A percentile compares a stretch with the other conserved stretches of the same genome.
These are phyloP conservation scores for Diophrys sp. DNA, from an alignment of 73 alveolate species.

Conservation along the genomic window DNA sequence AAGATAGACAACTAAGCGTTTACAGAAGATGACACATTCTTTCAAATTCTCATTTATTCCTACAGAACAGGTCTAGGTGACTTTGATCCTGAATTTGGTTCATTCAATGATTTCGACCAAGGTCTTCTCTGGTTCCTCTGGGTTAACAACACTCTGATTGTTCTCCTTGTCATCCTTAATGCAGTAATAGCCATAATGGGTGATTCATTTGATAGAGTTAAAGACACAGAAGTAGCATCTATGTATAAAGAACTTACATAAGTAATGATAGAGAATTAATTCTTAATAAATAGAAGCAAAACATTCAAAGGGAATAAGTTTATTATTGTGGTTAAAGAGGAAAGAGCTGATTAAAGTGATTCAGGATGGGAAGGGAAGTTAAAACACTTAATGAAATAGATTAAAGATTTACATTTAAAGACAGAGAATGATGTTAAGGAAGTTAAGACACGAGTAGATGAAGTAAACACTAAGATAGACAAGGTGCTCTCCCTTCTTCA, in stretches of 20 bases:
- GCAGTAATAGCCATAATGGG: conserved; percentile 33
- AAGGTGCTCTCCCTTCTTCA: too few relatives aligned
- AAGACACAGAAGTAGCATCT: neutral
- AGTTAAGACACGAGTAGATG: too few relatives aligned
- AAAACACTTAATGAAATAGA: neutral
- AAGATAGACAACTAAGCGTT: too few relatives aligned
- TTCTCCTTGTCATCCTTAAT: conserved; percentile 24
- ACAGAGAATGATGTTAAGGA: too few relatives aligned
- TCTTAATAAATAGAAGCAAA: neutral
- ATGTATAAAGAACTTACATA: neutral
- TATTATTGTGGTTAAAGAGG: neutral
- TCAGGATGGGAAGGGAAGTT: conserved; percentile 1
- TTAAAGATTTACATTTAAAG: too few relatives aligned
- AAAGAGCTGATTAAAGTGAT: neutral
- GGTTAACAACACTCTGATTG: conserved; percentile 23
- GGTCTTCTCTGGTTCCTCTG: too few relatives aligned
- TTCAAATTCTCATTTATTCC: too few relatives aligned
- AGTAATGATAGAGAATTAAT: conserved; percentile 1
- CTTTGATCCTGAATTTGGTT: too few relatives aligned
- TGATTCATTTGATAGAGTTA: conserved; percentile 27
- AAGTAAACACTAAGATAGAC: too few relatives aligned
- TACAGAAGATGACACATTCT: too few relatives aligned
- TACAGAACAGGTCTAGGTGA: too few relatives aligned
- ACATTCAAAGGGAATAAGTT: conserved; percentile 1
- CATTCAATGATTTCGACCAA: too few relatives aligned